Base-by-base conservation (phyloP, 352 stramenopile species). In the Phytophthora cryptogea region DNA sequence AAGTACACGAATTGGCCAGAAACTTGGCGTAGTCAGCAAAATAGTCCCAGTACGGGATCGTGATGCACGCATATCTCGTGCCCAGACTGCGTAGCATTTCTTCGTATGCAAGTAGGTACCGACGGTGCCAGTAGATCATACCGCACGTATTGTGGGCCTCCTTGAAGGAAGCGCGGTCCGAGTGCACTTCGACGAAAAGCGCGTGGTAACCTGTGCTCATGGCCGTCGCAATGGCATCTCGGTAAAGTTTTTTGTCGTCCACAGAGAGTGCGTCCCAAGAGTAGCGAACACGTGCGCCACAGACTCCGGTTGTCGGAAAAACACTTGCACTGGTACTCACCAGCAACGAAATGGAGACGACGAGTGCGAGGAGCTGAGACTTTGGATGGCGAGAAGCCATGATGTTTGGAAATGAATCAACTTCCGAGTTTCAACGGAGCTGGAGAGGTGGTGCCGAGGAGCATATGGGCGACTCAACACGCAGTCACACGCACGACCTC, bases 31-130 rank as follows among this genome's bases (percentile, higher is more conserved):
- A 90, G 61, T 90, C 83, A 0, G 78, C 63, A 37, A 86, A 90
- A 51, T 86, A 86, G 66, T 94, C 77, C 80, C 81, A 94, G 65
- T 92, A 94, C 20, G 85, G 83, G 20, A 91, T 70, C 26, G 80
- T 92, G 23, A 94, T 32, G 40, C 80, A 91, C 11, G 77, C 81
- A 54, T 77, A 94, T 16, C 58, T 71, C 0, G 79, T 53, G 10
- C 61, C 78, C 0, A 92, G 68, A 52, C 69, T 86, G 39, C 83
- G 83, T 30, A 93, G 68, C 81, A 91, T 91, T 39, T 78, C 80
- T 52, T 93, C 83, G 64, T 89, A 90, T 35, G 74, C 83, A 39
- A 90, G 67, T 8, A 91, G 49, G 41, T 80, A 89, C 17, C 78
- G 76, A 8, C 81, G 83, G 55, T 93, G 71, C 83, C 83, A 93